phyloP scores from a whole-genome alignment of 2,329 filamentous ascomycete genomes.

The Metarhizium robertsii region DNA sequence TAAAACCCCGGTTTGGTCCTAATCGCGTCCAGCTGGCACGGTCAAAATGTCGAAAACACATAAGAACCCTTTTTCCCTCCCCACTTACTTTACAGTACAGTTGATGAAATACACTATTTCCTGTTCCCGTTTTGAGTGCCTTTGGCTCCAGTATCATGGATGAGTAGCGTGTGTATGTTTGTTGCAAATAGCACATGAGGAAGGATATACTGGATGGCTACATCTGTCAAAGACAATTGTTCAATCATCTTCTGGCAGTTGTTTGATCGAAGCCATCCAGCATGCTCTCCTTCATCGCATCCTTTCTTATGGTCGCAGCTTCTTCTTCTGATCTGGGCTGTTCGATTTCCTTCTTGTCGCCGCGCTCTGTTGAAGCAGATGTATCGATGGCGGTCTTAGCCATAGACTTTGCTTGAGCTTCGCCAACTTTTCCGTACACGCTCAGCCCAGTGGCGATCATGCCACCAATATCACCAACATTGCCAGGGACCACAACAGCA shows the following conservation, averaged over 20 bases:
- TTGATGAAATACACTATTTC: background rate
- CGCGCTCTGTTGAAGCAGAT: slow-evolving; percentile 9
- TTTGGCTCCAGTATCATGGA: background rate
- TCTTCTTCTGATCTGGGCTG: slow-evolving; percentile 9
- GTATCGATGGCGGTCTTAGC: slow-evolving; percentile 39
- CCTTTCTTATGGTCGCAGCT: slow-evolving; percentile 10
- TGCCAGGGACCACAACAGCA: slow-evolving; percentile 88
- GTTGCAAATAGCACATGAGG: background rate
- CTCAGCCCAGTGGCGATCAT: slow-evolving; percentile 97
- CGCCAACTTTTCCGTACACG: slow-evolving; percentile 87
- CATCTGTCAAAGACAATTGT: background rate
- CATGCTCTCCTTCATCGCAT: slow-evolving; percentile 28
- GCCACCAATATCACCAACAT: slow-evolving; percentile 88
- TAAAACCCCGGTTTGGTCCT: background rate
- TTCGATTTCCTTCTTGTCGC: slow-evolving; percentile 10
- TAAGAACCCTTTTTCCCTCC: background rate
- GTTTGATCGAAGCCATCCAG: slow-evolving; percentile 31
- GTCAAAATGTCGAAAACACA: background rate
- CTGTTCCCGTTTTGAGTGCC: slow-evolving; percentile 8
- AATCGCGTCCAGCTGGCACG: background rate
- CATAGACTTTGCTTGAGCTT: slow-evolving; percentile 63
- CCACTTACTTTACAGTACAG: background rate
- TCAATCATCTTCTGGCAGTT: slow-evolving; percentile 19
- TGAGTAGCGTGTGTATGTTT: background rate
- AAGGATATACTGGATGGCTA: background rate